A percentile compares a stretch with the other conserved stretches of the same genome.
Evolutionary conservation across 192 early-diverging fungal species (phyloP).

Genomic region (Coemansia sp.): DNA sequence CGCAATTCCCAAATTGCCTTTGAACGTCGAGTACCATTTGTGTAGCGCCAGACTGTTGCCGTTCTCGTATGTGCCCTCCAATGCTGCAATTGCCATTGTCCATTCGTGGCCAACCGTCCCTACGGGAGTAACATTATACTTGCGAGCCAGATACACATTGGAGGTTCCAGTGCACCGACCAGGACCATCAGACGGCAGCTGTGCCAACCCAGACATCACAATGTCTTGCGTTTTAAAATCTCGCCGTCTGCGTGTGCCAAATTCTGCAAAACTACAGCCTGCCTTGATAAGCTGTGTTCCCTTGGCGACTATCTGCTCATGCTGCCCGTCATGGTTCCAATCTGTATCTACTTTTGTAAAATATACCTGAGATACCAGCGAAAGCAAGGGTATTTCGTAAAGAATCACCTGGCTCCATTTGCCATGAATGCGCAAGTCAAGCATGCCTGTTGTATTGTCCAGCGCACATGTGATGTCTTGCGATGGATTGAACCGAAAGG

Average conservation of each 20-base stretch:
- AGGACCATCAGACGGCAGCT: slow-evolving; percentile 12
- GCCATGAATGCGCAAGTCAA: slow-evolving; percentile 58
- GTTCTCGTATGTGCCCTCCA: slow-evolving; percentile 57
- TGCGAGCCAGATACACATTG: slow-evolving; percentile 66
- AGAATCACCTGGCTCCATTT: slow-evolving; percentile 70
- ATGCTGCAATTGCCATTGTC: slow-evolving; percentile 71
- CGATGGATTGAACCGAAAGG: slow-evolving; percentile 54
- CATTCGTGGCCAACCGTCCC: slow-evolving; percentile 69
- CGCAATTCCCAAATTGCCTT: slow-evolving; percentile 60
- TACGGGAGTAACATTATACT: slow-evolving; percentile 46
- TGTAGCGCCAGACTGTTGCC: slow-evolving; percentile 61
- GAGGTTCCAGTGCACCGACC: slow-evolving; percentile 65
- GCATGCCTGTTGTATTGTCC: slow-evolving; percentile 11
- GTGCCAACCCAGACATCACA: slow-evolving; percentile 54
- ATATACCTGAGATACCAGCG: slow-evolving; percentile 68
- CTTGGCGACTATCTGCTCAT: slow-evolving; percentile 55
- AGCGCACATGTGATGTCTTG: slow-evolving; percentile 16
- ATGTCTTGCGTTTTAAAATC: slow-evolving; percentile 66
- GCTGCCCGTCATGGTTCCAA: slow-evolving; percentile 65
- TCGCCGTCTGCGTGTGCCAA: slow-evolving; percentile 72
- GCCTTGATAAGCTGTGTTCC: slow-evolving; percentile 46
- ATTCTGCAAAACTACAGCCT: slow-evolving; percentile 73
- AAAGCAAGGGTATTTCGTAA: slow-evolving; percentile 71
- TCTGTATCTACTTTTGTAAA: slow-evolving; percentile 66
- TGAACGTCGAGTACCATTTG: slow-evolving; percentile 61